phyloP scores from a whole-genome alignment of 2,329 filamentous ascomycete species.

The Penicillium janthinellum region DNA sequence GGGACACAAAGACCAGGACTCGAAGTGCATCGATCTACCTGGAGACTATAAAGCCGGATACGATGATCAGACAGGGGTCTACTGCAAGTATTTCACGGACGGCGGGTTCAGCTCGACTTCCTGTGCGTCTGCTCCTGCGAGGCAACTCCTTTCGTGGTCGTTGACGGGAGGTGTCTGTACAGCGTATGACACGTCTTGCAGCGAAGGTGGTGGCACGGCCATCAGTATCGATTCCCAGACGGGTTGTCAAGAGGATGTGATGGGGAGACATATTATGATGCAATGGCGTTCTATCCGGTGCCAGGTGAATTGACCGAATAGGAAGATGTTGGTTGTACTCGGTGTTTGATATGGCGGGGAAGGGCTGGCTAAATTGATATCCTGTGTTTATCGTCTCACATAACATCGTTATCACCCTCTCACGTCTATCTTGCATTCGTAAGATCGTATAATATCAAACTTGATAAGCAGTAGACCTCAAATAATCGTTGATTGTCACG shows the following conservation, averaged over 20 bases:
- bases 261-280: background rate
- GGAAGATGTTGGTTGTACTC: background rate
- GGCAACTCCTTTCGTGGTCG: background rate
- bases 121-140: background rate
- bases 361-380: background rate
- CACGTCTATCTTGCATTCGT: background rate
- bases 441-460: background rate
- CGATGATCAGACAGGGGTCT: background rate
- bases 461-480: background rate
- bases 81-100: constrained; percentile 5
- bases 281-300: constrained; percentile 2
- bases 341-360: background rate
- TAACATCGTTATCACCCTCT: background rate
- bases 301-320: background rate
- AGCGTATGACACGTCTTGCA: constrained; percentile 1
- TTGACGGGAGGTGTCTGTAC: background rate
- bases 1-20: constrained; percentile 2
- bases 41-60: background rate
- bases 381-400: background rate
- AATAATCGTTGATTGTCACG: background rate
- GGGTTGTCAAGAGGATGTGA: background rate
- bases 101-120: background rate
- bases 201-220: background rate
- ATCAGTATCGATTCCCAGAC: background rate
- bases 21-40: background rate